phyloP scores from a whole-genome alignment of 805 yeast species.

The Saccharomycopsis olivae region DNA sequence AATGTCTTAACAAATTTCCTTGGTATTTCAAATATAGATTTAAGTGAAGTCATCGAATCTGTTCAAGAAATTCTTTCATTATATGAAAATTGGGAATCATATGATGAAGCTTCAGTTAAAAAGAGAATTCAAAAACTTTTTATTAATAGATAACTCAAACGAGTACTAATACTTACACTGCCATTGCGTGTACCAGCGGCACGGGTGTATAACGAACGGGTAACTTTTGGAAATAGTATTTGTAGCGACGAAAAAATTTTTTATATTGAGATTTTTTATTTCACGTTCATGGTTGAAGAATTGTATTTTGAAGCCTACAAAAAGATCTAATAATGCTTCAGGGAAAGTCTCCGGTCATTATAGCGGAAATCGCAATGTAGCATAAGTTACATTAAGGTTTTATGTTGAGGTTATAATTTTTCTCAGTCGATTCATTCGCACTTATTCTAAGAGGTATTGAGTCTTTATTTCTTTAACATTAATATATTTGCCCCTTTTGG shows the following conservation, averaged over 20 bases:
- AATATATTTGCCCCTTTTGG: no score
- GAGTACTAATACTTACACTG: no score
- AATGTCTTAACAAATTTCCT: constrained; percentile 53
- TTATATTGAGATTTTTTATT: no score
- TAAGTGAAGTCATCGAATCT: constrained; percentile 68
- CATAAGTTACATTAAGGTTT: constrained; percentile 13
- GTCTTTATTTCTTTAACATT: no score
- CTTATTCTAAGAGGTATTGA: no score
- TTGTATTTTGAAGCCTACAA: constrained; percentile 19
- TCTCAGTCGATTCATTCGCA: no score
- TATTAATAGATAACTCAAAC: constrained; percentile 16
- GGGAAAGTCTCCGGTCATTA: constrained; percentile 20
- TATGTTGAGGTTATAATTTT: no score
- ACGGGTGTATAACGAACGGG: no score
- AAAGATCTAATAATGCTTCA: constrained; percentile 16
- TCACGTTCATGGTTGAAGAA: constrained; percentile 16
- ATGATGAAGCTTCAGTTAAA: constrained; percentile 55
- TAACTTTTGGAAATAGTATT: no score
- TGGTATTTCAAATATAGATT: constrained; percentile 65
- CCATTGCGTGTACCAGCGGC: no score
- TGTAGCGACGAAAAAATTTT: no score
- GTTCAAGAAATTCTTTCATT: constrained; percentile 75
- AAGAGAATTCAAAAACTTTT: constrained; percentile 33
- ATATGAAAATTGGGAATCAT: constrained; percentile 81
- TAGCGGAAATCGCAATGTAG: constrained; percentile 19